Conservation (phyloP, 2,329 filamentous ascomycete species). For the Bipolaris zeicola region DNA sequence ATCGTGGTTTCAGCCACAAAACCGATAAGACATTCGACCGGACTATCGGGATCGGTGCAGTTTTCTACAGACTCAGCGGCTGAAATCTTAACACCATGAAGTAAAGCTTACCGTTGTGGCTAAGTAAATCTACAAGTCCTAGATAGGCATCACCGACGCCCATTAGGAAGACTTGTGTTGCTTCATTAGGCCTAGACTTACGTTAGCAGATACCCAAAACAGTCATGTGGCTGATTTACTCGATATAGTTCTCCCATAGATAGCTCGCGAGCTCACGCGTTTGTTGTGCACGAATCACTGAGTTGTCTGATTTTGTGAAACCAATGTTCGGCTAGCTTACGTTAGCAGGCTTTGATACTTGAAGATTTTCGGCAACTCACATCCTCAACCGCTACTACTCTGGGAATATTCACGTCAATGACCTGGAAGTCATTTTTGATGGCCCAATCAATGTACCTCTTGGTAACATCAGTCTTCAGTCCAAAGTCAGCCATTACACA, state of each 20-base stretch:
- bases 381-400: constrained; percentile 69
- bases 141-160: constrained; percentile 89
- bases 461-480: constrained; percentile 76
- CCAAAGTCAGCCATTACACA: constrained; percentile 51
- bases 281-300: constrained; percentile 48
- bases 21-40: constrained; percentile 73
- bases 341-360: constrained; percentile 4
- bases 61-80: constrained; percentile 47
- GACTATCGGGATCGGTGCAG: constrained; percentile 62
- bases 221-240: constrained; percentile 53
- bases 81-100: not conserved
- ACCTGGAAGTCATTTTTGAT: constrained; percentile 76
- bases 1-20: constrained; percentile 79
- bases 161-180: constrained; percentile 79
- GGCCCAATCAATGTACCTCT: constrained; percentile 85
- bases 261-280: constrained; percentile 78
- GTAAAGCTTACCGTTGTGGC: constrained; percentile 67
- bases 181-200: constrained; percentile 58
- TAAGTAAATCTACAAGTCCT: constrained; percentile 80
- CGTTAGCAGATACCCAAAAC: constrained; percentile 7
- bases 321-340: constrained; percentile 25
- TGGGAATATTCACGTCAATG: constrained; percentile 90
- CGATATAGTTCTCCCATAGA: constrained; percentile 96
- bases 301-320: constrained; percentile 56
- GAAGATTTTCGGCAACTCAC: constrained; percentile 47